A percentile compares a stretch with the other conserved stretches of the same genome.
Evolutionary conservation across 116 monocot species (phyloP).

Genomic region (Cymodocea nodosa): DNA sequence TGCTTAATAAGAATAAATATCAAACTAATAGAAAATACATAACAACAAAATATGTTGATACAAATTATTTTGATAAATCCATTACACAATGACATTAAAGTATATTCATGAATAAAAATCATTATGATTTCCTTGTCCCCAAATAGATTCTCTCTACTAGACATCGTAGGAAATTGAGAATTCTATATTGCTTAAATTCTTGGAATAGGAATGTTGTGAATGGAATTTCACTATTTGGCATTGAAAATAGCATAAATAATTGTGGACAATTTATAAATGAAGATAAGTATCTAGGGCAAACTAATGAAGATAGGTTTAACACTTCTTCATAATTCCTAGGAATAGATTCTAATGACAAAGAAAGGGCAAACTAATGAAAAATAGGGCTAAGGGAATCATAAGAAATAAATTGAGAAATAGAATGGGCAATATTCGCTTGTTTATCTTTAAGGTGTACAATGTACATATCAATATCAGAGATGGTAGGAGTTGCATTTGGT

Average conservation of each 20-base stretch:
- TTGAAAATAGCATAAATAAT: conserved; percentile 2
- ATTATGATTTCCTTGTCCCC: conserved; percentile 7
- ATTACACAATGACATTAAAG: not conserved
- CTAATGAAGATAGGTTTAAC: no score
- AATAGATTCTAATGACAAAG: no score
- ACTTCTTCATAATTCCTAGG: no score
- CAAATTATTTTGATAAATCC: not conserved
- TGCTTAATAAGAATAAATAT: conserved; percentile 6
- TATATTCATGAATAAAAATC: conserved; percentile 5
- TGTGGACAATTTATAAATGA: not conserved
- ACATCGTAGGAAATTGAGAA: conserved; percentile 7
- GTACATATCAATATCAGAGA: no score
- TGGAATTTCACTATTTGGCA: conserved; percentile 4
- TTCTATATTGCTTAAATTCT: conserved; percentile 9
- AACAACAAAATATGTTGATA: conserved; percentile 6
- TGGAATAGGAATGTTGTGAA: conserved; percentile 3
- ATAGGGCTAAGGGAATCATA: no score
- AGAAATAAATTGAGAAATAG: no score
- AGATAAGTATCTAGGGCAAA: conserved; percentile 3
- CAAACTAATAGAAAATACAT: conserved; percentile 2
- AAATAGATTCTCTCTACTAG: conserved; percentile 4
- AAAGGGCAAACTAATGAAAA: no score
- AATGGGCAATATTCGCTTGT: no score
- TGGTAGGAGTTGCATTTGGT: no score
- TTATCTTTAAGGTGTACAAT: no score